These are phyloP conservation scores for Debaryomyces subglobosus DNA, from an alignment of 1,139 yeast species.

Conservation along the genomic window DNA sequence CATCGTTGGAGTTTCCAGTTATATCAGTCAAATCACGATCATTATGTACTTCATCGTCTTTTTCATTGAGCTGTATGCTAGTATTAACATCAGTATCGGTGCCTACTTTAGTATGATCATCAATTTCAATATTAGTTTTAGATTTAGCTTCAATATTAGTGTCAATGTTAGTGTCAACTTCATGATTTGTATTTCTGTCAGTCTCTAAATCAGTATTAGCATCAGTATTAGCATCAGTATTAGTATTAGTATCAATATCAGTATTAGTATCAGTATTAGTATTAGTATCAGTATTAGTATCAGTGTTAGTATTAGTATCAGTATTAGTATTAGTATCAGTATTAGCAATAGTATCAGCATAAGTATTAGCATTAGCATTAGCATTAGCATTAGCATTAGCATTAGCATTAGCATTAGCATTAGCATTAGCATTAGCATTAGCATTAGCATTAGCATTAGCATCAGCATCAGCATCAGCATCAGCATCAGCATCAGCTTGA, in stretches of 20 bases:
- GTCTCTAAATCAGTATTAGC: too few relatives aligned
- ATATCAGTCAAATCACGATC: constrained; percentile 17
- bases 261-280: background rate
- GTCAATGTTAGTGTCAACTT: background rate
- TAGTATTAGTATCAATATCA: background rate
- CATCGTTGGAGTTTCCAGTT: constrained; percentile 19
- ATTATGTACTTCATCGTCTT: background rate
- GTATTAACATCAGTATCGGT: background rate
- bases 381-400: background rate
- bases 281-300: too few relatives aligned
- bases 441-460: background rate
- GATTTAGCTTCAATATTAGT: background rate
- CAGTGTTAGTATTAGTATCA: background rate
- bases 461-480: background rate
- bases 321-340: background rate
- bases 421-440: background rate
- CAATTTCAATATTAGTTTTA: too few relatives aligned
- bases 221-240: background rate
- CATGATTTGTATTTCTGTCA: background rate
- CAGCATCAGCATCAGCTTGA: background rate
- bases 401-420: background rate
- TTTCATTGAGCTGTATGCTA: background rate
- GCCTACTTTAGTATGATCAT: background rate
- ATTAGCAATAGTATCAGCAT: background rate
- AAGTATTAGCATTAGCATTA: background rate